These are phyloP conservation scores for Monosporozyma aquatica DNA, from an alignment of 805 yeast species.

Conservation along the genomic window DNA sequence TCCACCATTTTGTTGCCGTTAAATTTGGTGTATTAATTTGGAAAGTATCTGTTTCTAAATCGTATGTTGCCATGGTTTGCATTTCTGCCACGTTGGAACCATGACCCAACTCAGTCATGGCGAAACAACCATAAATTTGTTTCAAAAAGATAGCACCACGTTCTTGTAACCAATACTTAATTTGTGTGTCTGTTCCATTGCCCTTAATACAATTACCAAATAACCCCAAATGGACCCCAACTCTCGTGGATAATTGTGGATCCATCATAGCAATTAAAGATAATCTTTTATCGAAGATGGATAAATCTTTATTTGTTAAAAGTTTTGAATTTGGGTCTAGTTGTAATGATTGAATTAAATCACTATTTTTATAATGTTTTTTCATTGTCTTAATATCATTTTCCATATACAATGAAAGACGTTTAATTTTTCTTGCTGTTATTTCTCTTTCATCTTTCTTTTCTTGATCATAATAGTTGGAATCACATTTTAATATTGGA, in stretches of 20 bases:
- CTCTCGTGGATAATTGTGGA: constrained; percentile 70
- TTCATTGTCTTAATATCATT: constrained; percentile 27
- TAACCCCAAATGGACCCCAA: constrained; percentile 82
- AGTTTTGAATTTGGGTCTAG: constrained; percentile 9
- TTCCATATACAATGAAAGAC: constrained; percentile 54
- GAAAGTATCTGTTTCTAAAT: constrained; percentile 55
- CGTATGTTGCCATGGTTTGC: constrained; percentile 85
- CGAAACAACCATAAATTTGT: constrained; percentile 78
- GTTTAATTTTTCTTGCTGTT: constrained; percentile 52
- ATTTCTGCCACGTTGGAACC: constrained; percentile 91
- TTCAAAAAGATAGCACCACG: constrained; percentile 53
- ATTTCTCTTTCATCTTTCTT: constrained; percentile 50
- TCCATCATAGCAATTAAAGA: constrained; percentile 57
- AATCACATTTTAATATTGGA: constrained; percentile 49
- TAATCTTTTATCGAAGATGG: constrained; percentile 47
- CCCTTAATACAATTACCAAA: constrained; percentile 77
- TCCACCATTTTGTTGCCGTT: constrained; percentile 98
- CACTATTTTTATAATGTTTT: constrained; percentile 16
- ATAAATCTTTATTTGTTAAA: constrained; percentile 20
- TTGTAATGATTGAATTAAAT: constrained; percentile 23
- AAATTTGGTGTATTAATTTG: constrained; percentile 77
- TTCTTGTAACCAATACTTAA: constrained; percentile 69
- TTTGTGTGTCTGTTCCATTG: constrained; percentile 79
- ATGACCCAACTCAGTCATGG: constrained; percentile 88
- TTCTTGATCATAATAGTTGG: constrained; percentile 48